Evolutionary conservation across 2,329 filamentous ascomycete genomes (phyloP), one percentile per base, ranked within the genome.

Genomic region (Hirsutella rhossiliensis): DNA sequence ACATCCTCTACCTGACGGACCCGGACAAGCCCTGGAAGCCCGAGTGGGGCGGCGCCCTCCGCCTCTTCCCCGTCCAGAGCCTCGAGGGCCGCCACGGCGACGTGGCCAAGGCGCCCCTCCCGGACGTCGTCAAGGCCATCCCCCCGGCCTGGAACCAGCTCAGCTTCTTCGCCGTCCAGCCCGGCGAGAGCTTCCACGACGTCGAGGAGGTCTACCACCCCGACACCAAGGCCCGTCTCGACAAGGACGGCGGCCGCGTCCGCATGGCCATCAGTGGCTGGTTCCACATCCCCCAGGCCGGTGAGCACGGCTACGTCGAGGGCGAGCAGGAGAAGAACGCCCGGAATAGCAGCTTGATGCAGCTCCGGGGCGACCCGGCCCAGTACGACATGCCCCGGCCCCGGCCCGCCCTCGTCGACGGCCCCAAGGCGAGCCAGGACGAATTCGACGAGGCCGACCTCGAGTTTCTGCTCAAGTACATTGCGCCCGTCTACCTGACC

Each of bases 251-350:
- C 17, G 83, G 82, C 1, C 78, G 87, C 40, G 79, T 96, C 41
- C 82, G 92, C 52, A 97, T 98, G 90, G 92, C 92, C 42, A 95
- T 98, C 58, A 95, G 87, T 59, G 92, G 92, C 43, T 98, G 92
- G 92, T 98, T 94, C 63, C 92, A 98, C 64, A 97, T 98, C 50
- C 92, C 92, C 0, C 92, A 98, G 65, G 67, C 85, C 53, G 90
- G 90, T 45, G 92, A 98, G 62, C 87, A 94, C 23, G 92, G 92
- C 38, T 98, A 84, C 55, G 80, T 94, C 53, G 71, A 84, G 58
- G 92, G 90, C 4, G 74, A 92, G 44, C 90, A 97, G 62, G 87
- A 94, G 67, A 84, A 82, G 59, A 78, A 94, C 50, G 87, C 86
- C 12, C 82, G 87, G 61, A 87, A 87, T 63, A 97, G 89, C 63